These are phyloP conservation scores for Phaeotremella skinneri DNA, from an alignment of 768 basidiomycete species.

Conservation along the genomic window DNA sequence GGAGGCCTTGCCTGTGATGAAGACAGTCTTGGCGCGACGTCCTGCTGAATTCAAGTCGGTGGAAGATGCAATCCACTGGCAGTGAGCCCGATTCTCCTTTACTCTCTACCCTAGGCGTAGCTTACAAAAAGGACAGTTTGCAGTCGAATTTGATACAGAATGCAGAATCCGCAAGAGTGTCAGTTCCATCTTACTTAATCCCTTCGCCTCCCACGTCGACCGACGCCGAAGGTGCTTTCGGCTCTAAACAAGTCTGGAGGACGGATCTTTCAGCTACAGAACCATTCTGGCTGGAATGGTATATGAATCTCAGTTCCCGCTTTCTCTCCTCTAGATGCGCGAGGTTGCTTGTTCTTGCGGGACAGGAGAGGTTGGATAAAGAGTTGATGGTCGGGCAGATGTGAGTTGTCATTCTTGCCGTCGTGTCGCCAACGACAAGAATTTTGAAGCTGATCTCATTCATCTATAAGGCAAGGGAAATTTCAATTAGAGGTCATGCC, in stretches of 20 bases:
- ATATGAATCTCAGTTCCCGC: constrained; percentile 70
- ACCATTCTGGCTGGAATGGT: constrained; percentile 96
- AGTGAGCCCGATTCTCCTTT: constrained; percentile 60
- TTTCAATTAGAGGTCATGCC: constrained; percentile 88
- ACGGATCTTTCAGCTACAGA: constrained; percentile 80
- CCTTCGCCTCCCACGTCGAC: constrained; percentile 47
- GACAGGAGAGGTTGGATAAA: constrained; percentile 86
- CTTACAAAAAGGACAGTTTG: constrained; percentile 62
- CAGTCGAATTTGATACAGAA: constrained; percentile 80
- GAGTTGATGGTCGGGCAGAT: constrained; percentile 95
- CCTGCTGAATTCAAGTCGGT: constrained; percentile 80
- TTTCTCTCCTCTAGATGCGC: constrained; percentile 79
- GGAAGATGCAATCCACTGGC: constrained; percentile 91
- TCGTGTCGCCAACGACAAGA: neutral
- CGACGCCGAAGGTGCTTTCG: constrained; percentile 40
- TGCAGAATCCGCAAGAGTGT: constrained; percentile 74
- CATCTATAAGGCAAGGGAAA: constrained; percentile 58
- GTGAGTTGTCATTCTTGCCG: constrained; percentile 58
- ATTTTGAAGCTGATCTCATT: neutral
- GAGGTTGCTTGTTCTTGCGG: constrained; percentile 83
- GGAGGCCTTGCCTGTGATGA: constrained; percentile 91
- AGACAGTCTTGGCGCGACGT: constrained; percentile 74
- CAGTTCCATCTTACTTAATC: constrained; percentile 74
- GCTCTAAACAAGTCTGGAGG: constrained; percentile 66
- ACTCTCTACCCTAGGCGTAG: neutral